A percentile compares a stretch with the other conserved stretches of the same genome.
Conservation (phyloP, 495 filamentous ascomycete species). For the Aspergillus panamensis region DNA sequence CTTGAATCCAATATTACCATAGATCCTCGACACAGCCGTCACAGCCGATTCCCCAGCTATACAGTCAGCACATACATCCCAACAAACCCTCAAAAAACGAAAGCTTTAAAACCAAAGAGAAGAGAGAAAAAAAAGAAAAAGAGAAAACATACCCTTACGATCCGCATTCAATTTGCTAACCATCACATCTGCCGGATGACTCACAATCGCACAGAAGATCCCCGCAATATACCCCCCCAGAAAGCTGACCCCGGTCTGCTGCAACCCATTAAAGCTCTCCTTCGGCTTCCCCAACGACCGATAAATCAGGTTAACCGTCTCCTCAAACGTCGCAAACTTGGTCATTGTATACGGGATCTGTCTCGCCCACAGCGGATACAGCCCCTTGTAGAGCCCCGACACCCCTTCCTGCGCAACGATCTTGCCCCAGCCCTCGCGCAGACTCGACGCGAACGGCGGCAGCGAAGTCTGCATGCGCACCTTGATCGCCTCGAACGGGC, state of each 20-base stretch:
- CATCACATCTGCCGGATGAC: slow-evolving; percentile 68
- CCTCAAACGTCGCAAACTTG: slow-evolving; percentile 73
- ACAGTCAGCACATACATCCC: slow-evolving; percentile 8
- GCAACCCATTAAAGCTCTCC: slow-evolving; percentile 55
- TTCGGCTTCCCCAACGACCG: slow-evolving; percentile 60
- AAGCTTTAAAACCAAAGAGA: background rate
- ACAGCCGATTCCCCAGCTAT: slow-evolving; percentile 60
- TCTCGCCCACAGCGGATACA: slow-evolving; percentile 66
- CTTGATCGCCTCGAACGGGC: slow-evolving; percentile 68
- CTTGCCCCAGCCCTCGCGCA: slow-evolving; percentile 62
- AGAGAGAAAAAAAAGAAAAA: slow-evolving; percentile 2
- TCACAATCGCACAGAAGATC: slow-evolving; percentile 63
- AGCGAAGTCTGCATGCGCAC: slow-evolving; percentile 70
- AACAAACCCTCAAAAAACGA: no score
- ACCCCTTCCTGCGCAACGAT: slow-evolving; percentile 57
- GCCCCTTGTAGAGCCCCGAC: slow-evolving; percentile 61
- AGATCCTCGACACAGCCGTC: slow-evolving; percentile 61
- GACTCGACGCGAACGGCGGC: slow-evolving; percentile 58
- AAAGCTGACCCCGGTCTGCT: slow-evolving; percentile 69
- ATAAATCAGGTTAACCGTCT: slow-evolving; percentile 63
- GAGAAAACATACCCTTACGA: slow-evolving; percentile 49
- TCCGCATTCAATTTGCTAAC: slow-evolving; percentile 68
- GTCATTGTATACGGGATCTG: slow-evolving; percentile 77
- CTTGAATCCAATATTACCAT: slow-evolving; percentile 67
- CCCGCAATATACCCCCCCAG: slow-evolving; percentile 70